Evolutionary conservation across 2,329 filamentous ascomycete species (phyloP), one percentile per base, ranked within the genome.

Genomic region (Metarhizium humberi): DNA sequence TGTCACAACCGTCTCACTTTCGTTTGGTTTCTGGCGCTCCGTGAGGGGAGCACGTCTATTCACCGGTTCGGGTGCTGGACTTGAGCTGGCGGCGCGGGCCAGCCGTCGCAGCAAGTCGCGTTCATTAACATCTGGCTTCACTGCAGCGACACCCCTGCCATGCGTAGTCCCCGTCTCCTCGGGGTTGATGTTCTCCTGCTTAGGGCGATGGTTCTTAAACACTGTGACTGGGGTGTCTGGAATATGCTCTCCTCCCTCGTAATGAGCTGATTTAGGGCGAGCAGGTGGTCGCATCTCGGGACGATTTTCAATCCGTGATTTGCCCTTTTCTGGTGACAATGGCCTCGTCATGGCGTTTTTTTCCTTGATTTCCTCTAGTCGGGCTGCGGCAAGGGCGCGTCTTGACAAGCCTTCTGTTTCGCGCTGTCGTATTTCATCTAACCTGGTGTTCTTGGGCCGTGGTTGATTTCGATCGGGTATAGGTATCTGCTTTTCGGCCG

Each of bases 311-410:
- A 65, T 60, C 45, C 60, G 66, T 8, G 66, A 70, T 49, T 62
- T 64, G 13, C 62, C 55, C 50, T 76, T 64, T 45, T 71, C 74
- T 14, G 76, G 74, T 1, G 75, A 77, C 6, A 71, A 64, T 10
- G 74, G 74, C 51, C 71, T 67, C 7, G 73, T 72, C 58, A 71
- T 68, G 40, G 74, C 72, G 61, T 82, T 80, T 55, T 67, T 71
- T 54, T 79, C 75, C 43, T 75, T 71, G 54, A 81, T 80, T 63
- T 81, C 79, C 38, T 77, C 78, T 3, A 83, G 66, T 36, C 73
- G 72, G 53, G 75, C 74, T 6, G 73, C 72, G n/a, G 79, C 75
- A 16, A 79, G 64, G 2, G 74, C 73, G 52, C 75, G 71, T 55
- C 67, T 75, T 5, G 79, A 76, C 30, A 76, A 60, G 2, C 71